These are phyloP conservation scores for Metarhizium guizhouense DNA, from an alignment of 2,329 filamentous ascomycete genomes.

Conservation along the genomic window DNA sequence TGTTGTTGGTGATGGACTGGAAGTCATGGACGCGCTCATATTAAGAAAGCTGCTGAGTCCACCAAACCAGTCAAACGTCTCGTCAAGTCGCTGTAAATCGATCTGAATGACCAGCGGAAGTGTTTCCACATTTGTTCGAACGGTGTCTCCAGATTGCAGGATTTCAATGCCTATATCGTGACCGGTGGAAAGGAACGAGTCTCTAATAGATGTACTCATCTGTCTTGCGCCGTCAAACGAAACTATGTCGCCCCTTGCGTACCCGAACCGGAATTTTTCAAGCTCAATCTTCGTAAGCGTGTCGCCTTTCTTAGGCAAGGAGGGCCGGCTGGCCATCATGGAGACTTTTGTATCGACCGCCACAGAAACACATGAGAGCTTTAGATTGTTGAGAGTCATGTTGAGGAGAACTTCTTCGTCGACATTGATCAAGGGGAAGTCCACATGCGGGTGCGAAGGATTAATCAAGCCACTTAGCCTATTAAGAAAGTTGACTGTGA, in stretches of 20 bases:
- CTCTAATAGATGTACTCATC: conserved; percentile 50
- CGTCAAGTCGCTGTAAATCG: conserved; percentile 73
- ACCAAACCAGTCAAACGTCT: conserved; percentile 81
- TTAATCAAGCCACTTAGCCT: conserved; percentile 43
- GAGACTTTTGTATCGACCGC: neutral
- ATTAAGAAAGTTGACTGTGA: conserved; percentile 48
- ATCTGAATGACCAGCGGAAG: conserved; percentile 68
- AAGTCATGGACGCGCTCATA: conserved; percentile 75
- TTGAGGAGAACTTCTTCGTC: conserved; percentile 44
- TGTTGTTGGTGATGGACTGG: conserved; percentile 48
- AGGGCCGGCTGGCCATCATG: conserved; percentile 3
- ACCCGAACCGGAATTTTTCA: conserved; percentile 53
- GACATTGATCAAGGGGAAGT: conserved; percentile 29
- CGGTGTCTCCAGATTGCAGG: conserved; percentile 32
- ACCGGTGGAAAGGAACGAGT: conserved; percentile 47
- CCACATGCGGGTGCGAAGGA: conserved; percentile 35
- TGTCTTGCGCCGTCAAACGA: conserved; percentile 51
- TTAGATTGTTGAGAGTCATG: conserved; percentile 36
- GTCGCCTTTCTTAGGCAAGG: conserved; percentile 11
- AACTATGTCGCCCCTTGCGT: conserved; percentile 52
- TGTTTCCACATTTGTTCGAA: conserved; percentile 58
- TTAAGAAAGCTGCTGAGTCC: conserved; percentile 87
- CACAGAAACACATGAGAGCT: conserved; percentile 11
- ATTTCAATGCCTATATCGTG: conserved; percentile 50
- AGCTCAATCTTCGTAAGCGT: conserved; percentile 33